phyloP scores from a whole-genome alignment of 1,139 yeast species.

The Yamadazyma buinensis region DNA sequence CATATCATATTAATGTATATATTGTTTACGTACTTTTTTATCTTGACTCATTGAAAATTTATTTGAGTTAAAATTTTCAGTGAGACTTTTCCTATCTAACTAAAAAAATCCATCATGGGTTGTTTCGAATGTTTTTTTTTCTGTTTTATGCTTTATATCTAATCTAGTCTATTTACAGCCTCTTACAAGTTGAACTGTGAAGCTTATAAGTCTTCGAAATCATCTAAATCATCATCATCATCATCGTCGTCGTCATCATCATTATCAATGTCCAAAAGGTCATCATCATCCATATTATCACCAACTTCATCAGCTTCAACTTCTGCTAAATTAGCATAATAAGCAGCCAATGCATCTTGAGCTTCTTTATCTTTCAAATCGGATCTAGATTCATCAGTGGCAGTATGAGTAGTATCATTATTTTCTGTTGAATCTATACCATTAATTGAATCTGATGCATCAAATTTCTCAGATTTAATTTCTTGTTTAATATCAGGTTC shows the following conservation, averaged over 20 bases:
- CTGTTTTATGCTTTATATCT: too few species aligned
- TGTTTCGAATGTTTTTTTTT: not conserved
- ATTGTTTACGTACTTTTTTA: conserved; percentile 6
- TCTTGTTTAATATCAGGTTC: not conserved
- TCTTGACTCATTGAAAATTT: conserved; percentile 9
- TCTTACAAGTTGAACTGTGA: too few species aligned
- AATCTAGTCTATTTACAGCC: too few species aligned
- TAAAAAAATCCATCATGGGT: too few species aligned
- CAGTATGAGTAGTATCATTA: not conserved
- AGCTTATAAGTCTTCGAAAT: too few species aligned
- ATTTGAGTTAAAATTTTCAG: conserved; percentile 1
- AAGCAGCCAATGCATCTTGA: conserved; percentile 75
- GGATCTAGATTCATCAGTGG: conserved; percentile 10
- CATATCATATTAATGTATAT: too few species aligned
- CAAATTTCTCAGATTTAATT: not conserved
- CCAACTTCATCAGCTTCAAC: conserved; percentile 60
- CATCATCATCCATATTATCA: conserved; percentile 58
- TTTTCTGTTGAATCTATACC: too few species aligned
- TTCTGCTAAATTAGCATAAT: conserved; percentile 68
- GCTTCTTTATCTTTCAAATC: conserved; percentile 58
- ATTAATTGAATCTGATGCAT: conserved; percentile 1
- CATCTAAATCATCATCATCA: too few species aligned
- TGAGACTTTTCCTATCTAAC: too few species aligned
- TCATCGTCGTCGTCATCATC: conserved; percentile 51
- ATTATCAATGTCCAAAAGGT: conserved; percentile 37